A percentile compares a stretch with the other conserved stretches of the same genome.
These are phyloP conservation scores for Pseudoperonospora humuli DNA, from an alignment of 352 stramenopile genomes.

Conservation along the genomic window DNA sequence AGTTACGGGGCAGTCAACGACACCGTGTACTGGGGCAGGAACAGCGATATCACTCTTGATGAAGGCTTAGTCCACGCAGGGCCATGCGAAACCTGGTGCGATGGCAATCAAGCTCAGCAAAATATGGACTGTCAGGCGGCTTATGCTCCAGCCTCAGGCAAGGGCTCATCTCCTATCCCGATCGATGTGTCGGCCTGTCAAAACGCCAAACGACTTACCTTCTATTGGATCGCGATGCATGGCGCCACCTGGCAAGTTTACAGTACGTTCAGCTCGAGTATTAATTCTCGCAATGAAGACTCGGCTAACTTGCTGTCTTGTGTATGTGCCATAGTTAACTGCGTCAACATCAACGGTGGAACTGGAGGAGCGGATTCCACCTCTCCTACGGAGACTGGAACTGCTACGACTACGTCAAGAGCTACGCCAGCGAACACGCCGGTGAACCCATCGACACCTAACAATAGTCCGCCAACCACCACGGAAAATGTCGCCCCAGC, in stretches of 20 bases:
- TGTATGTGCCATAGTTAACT: slow-evolving; percentile 20
- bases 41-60: slow-evolving; percentile 18
- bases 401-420: slow-evolving; percentile 3
- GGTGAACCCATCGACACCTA: slow-evolving; percentile 6
- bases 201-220: slow-evolving; percentile 30
- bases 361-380: slow-evolving; percentile 3
- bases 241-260: slow-evolving; percentile 51
- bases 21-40: slow-evolving; percentile 34
- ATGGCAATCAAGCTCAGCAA: slow-evolving; percentile 26
- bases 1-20: slow-evolving; percentile 26
- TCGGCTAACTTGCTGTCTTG: background rate
- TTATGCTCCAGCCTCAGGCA: slow-evolving; percentile 21
- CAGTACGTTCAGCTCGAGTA: slow-evolving; percentile 10
- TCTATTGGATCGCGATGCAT: slow-evolving; percentile 53
- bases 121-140: slow-evolving; percentile 29
- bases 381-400: slow-evolving; percentile 1
- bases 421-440: slow-evolving; percentile 4
- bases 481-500: background rate
- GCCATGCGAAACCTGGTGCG: slow-evolving; percentile 41
- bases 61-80: slow-evolving; percentile 37
- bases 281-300: background rate
- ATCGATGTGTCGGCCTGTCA: slow-evolving; percentile 34
- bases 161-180: slow-evolving; percentile 21
- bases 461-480: background rate
- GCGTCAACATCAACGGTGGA: slow-evolving; percentile 21